phyloP scores from a whole-genome alignment of 225 moss, liverwort and hornwort species.

The Polytrichum commune region DNA sequence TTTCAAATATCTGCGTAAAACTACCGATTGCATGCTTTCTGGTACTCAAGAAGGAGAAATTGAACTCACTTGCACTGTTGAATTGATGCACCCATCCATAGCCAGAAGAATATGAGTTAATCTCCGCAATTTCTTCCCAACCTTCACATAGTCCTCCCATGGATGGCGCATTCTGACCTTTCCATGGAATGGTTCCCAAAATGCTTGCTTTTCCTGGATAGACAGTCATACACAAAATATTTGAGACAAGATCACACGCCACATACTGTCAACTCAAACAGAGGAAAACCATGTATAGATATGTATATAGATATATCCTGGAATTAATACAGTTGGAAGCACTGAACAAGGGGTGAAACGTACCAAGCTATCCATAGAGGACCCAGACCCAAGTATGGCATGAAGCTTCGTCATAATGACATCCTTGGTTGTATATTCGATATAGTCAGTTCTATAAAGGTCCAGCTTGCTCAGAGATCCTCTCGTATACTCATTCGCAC shows the following conservation, averaged over 20 bases:
- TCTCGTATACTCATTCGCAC: too few relatives aligned
- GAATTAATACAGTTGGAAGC: background rate
- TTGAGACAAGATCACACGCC: too few relatives aligned
- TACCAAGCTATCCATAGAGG: background rate
- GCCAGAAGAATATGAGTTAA: conserved; percentile 20
- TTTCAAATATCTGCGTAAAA: too few relatives aligned
- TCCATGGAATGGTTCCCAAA: conserved; percentile 29
- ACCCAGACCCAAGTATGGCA: conserved; percentile 1
- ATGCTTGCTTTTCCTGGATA: conserved; percentile 16
- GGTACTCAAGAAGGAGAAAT: background rate
- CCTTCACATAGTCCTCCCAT: conserved; percentile 26
- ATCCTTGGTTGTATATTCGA: background rate
- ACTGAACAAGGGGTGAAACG: background rate
- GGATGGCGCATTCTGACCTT: conserved; percentile 21
- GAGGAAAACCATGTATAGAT: too few relatives aligned
- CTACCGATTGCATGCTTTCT: background rate
- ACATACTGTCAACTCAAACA: too few relatives aligned
- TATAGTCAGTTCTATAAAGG: too few relatives aligned
- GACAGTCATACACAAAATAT: background rate
- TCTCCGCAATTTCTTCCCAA: conserved; percentile 23
- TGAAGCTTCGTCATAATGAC: background rate
- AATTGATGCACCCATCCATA: conserved; percentile 18
- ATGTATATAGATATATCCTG: too few relatives aligned
- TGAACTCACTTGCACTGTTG: conserved; percentile 20
- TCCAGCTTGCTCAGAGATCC: too few relatives aligned